Conservation (phyloP, 768 basidiomycete genomes). For the Boletus insuetus region DNA sequence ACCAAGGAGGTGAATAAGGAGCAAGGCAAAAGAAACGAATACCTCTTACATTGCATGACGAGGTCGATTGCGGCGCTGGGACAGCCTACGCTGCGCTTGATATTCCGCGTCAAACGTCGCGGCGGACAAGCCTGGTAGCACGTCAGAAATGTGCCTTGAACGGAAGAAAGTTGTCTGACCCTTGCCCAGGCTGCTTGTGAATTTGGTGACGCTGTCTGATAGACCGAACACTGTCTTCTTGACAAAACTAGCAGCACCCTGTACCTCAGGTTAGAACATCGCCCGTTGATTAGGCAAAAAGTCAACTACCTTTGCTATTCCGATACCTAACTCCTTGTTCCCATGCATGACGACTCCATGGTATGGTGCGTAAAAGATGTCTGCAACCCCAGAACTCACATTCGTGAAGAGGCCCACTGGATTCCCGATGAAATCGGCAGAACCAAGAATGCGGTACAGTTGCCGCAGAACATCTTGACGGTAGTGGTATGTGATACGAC, state of each 20-base stretch:
- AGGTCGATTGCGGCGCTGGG: constrained; percentile 89
- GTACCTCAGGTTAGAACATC: constrained; percentile 13
- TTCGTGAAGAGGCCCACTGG: constrained; percentile 98
- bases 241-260: constrained; percentile 97
- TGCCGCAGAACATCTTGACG: constrained; percentile 91
- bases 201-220: constrained; percentile 95
- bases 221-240: constrained; percentile 99
- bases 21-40: background rate
- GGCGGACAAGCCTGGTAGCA: constrained; percentile 78
- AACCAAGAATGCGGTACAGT: constrained; percentile 95
- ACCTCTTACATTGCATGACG: constrained; percentile 84
- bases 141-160: background rate
- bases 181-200: constrained; percentile 97
- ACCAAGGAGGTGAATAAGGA: background rate
- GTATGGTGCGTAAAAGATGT: constrained; percentile 99
- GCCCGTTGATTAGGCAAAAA: background rate
- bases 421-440: constrained; percentile 94
- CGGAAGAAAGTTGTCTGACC: constrained; percentile 41
- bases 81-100: constrained; percentile 84
- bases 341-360: constrained; percentile 96
- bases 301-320: constrained; percentile 78
- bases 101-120: constrained; percentile 97
- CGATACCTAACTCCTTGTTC: constrained; percentile 89
- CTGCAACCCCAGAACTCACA: constrained; percentile 95
- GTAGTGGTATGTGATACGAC: constrained; percentile 87